Base-by-base conservation (phyloP, 2,329 filamentous ascomycete species). In the Nigrograna mackinnonii region DNA sequence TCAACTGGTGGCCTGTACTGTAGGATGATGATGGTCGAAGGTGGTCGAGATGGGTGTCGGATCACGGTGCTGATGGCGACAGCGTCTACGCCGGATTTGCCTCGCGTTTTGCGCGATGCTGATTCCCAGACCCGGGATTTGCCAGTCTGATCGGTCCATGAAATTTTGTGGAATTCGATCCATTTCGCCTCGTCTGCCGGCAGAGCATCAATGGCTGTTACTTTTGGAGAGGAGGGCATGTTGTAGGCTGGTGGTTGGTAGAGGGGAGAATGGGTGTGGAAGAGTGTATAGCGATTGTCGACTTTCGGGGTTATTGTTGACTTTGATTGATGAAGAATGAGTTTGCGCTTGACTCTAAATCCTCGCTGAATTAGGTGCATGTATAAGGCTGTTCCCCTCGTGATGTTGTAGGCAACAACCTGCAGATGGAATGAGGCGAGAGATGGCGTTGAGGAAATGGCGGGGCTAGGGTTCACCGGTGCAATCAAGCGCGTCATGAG, bases 1-100 rank as follows among this genome's bases (percentile, higher is more conserved):
- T 80, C 74, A 28, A 82, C 74, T 0, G 81, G 80, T 1, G 82
- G 80, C 4, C 82, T 75, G 60, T 82, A 84, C 55, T 85, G 78
- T 44, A 82, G 73, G 47, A 82, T 77, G 36, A 83, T 71, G 36
- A 83, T 71, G 11, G 80, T 79, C 24, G 72, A 74, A 1, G 74
- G 64, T 4, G 74, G 72, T 30, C 65, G 65, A 9, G 57, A 64
- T 0, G 76, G 73, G 50, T 78, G 75, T 19, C 73, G 69, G 36
- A 79, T 68, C 34, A 83, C 78, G 35, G 75, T 72, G 16, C 79
- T 69, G 40, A 82, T 82, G 19, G 80, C 79, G 13, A 84, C 79
- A 20, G 80, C 81, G 41, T 83, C 82, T 6, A 84, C 75, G 35
- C 79, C 80, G 32, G 78, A 75, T 30, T 77, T 74, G 11, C 74